Conservation (phyloP, 306 rosid species). For the Dalbergia cochinchinensis region DNA sequence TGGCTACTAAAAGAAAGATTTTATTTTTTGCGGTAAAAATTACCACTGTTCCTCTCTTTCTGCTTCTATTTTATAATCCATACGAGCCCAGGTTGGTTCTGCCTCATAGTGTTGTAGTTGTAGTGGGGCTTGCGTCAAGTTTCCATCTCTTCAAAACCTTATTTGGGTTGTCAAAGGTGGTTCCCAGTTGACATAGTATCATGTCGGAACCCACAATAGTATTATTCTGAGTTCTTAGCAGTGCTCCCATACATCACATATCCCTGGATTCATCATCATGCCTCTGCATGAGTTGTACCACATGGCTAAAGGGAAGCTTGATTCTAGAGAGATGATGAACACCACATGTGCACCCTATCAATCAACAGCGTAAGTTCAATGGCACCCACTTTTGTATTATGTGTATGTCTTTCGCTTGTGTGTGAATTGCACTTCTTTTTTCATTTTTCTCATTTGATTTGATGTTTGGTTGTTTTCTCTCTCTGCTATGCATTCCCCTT, state of each 20-base stretch:
- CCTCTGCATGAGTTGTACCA: slow-evolving; percentile 74
- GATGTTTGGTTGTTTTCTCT: slow-evolving; percentile 33
- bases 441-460: slow-evolving; percentile 6
- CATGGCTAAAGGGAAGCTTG: slow-evolving; percentile 59
- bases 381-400: neutral
- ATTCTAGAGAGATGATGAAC: slow-evolving; percentile 59
- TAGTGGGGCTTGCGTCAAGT: slow-evolving; percentile 61
- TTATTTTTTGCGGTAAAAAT: slow-evolving; percentile 44
- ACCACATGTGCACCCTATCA: slow-evolving; percentile 43
- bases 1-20: slow-evolving; percentile 45
- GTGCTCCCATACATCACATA: slow-evolving; percentile 6
- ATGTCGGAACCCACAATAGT: slow-evolving; percentile 41
- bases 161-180: slow-evolving; percentile 35
- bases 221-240: slow-evolving; percentile 34
- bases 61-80: slow-evolving; percentile 29
- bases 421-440: slow-evolving; percentile 27
- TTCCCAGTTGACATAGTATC: slow-evolving; percentile 43
- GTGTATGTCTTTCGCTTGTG: neutral
- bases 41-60: slow-evolving; percentile 5
- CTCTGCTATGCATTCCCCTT: neutral
- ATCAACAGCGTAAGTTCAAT: slow-evolving; percentile 63
- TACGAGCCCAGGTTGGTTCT: slow-evolving; percentile 40
- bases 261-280: slow-evolving; percentile 50
- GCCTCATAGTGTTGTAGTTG: slow-evolving; percentile 50
- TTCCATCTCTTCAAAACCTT: slow-evolving; percentile 41